Evolutionary conservation across 306 rosid genomes (phyloP).

Genomic region (Cicer pinnatifidum): DNA sequence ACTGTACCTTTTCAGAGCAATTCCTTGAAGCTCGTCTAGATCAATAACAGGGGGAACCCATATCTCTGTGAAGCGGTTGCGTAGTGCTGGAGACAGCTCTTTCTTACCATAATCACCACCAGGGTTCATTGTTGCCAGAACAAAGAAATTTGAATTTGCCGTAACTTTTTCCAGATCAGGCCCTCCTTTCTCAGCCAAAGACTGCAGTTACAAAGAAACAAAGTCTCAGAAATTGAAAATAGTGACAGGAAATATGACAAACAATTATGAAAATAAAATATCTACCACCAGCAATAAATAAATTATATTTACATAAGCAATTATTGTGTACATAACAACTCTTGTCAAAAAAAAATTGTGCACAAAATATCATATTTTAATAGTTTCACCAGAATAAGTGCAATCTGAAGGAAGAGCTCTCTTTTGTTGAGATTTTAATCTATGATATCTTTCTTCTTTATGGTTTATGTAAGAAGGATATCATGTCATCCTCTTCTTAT

Average conservation of each 20-base stretch:
- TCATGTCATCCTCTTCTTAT: neutral
- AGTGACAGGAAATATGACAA: neutral
- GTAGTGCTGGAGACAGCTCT: slow-evolving; percentile 86
- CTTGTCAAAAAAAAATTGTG: neutral
- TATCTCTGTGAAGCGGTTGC: slow-evolving; percentile 96
- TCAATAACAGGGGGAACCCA: slow-evolving; percentile 91
- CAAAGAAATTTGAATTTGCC: slow-evolving; percentile 72
- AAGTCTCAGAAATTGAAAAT: slow-evolving; percentile 8
- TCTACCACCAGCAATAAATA: slow-evolving; percentile 7
- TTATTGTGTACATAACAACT: neutral
- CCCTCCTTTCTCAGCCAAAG: slow-evolving; percentile 95
- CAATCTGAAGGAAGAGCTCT: neutral
- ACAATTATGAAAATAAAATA: slow-evolving; percentile 6
- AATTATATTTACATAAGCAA: neutral
- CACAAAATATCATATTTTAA: neutral
- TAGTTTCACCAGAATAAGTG: neutral
- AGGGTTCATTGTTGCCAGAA: slow-evolving; percentile 98
- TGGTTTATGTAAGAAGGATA: neutral
- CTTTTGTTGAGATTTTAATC: neutral
- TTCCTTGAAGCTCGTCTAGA: slow-evolving; percentile 67
- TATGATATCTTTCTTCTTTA: neutral
- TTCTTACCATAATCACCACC: slow-evolving; percentile 99
- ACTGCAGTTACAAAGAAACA: slow-evolving; percentile 50
- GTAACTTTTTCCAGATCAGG: slow-evolving; percentile 68
- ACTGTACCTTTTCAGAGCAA: slow-evolving; percentile 67